Evolutionary conservation across 805 yeast species (phyloP), one percentile per base, ranked within the genome.

Genomic region (Teunomyces kruisii): DNA sequence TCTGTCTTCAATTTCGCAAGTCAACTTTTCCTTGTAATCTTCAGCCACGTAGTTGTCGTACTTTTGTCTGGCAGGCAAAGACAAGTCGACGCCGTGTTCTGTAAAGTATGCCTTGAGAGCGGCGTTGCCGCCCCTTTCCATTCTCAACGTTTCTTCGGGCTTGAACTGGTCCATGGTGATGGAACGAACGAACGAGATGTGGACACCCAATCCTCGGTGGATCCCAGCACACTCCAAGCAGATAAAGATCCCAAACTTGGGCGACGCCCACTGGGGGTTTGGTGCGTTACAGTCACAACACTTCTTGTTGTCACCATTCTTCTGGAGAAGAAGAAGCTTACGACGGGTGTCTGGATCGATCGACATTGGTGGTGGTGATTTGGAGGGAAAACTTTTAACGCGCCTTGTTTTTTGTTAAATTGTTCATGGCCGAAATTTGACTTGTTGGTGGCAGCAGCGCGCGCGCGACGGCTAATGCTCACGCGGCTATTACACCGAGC

Each of bases 231-330:
- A 94, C 64, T 94, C 99, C 32, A 94, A 78, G 67, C 99, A 94
- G 61, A 94, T 92, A 68, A 91, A 94, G 49, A 94, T 87, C 48
- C 99, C 99, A 68, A 92, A 90, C 67, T 94, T 94, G 30, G 98
- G 98, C 10, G 97, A 89, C 1, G 98, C 97, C 99, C 99, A 94
- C 66, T 94, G 99, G 8, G 99, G 99, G 63, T 91, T 92, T 47
- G 96, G 96, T 1, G 97, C 96, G 31, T 73, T 76, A 68, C 99
- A 94, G 65, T 94, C 99, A 65, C 89, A 86, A 68, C 99, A 94
- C 64, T 81, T 84, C 70, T 86, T 89, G 73, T 90, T 89, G 10
- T 74, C 84, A 22, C 92, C 96, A 39, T 74, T 73, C 62, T 89
- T 89, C 61, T 92, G 98, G 49, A 92, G 70, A 35, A 82, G 82